phyloP scores from a whole-genome alignment of 345 rosid genomes.

The Hibiscus tridactylites region DNA sequence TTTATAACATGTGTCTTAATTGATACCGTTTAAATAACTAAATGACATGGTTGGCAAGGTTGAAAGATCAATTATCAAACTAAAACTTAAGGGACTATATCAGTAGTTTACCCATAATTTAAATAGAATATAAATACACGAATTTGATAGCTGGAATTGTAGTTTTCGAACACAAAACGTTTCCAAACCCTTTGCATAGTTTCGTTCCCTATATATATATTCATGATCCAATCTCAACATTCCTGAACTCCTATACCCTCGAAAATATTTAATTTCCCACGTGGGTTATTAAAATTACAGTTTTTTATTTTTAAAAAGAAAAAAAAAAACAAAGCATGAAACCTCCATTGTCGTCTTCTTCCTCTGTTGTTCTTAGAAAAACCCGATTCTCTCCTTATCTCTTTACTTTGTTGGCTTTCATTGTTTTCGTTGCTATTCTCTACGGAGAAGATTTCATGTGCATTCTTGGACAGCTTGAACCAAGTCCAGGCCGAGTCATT shows the following conservation, averaged over 20 bases:
- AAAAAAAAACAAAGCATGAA: constrained; percentile 24
- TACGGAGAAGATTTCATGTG: constrained; percentile 74
- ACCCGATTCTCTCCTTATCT: constrained; percentile 66
- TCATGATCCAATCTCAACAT: background rate
- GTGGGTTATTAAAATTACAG: background rate
- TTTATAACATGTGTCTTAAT: too few species aligned
- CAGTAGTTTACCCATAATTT: too few species aligned
- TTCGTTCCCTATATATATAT: background rate
- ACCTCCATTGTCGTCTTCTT: constrained; percentile 40
- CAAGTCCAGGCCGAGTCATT: constrained; percentile 15
- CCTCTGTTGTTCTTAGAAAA: constrained; percentile 41
- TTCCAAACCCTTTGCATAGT: too few species aligned
- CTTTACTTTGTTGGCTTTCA: constrained; percentile 57
- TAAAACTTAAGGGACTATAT: too few species aligned
- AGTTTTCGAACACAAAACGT: too few species aligned
- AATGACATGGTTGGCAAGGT: too few species aligned
- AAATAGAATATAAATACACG: too few species aligned
- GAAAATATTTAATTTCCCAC: background rate
- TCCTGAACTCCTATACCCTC: background rate
- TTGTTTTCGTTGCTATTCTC: constrained; percentile 54
- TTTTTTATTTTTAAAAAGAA: background rate
- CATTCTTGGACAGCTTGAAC: constrained; percentile 47
- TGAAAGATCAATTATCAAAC: too few species aligned
- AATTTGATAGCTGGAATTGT: too few species aligned
- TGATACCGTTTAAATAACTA: too few species aligned